Evolutionary conservation across 2,329 filamentous ascomycete genomes (phyloP).

Genomic region (Pseudonectria buxi): DNA sequence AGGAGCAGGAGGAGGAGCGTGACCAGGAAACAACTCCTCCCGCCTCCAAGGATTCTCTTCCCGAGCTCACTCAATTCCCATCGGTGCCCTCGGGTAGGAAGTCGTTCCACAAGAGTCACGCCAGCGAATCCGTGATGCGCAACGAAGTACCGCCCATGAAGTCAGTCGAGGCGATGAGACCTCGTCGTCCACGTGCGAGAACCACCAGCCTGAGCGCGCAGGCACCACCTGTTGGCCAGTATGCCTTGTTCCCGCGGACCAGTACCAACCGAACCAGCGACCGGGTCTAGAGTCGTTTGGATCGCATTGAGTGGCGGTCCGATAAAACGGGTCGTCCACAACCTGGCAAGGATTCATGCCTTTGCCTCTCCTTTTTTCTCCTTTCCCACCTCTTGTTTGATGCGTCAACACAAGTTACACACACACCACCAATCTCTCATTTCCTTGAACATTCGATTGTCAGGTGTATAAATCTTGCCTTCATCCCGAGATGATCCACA

Average conservation of each 20-base stretch:
- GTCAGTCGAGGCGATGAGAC: conserved; percentile 24
- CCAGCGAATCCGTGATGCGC: conserved; percentile 30
- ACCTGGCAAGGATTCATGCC: too few relatives aligned
- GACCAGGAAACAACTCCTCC: conserved; percentile 18
- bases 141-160: conserved; percentile 23
- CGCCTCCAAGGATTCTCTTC: conserved; percentile 24
- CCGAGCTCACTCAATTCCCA: conserved; percentile 28
- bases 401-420: too few relatives aligned
- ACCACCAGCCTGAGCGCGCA: conserved; percentile 41
- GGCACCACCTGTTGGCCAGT: conserved; percentile 38
- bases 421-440: too few relatives aligned
- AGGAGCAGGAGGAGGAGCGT: conserved; percentile 11
- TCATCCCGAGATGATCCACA: too few relatives aligned
- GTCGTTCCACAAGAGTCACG: conserved; percentile 30
- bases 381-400: too few relatives aligned
- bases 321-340: too few relatives aligned
- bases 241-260: conserved; percentile 38
- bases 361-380: too few relatives aligned
- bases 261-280: conserved; percentile 26
- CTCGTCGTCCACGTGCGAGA: conserved; percentile 35
- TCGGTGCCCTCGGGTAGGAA: conserved; percentile 15
- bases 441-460: too few relatives aligned
- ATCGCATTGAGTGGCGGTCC: background rate
- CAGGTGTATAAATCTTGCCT: too few relatives aligned
- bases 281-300: conserved; percentile 21